Evolutionary conservation across 2,329 filamentous ascomycete species (phyloP), one percentile per base, ranked within the genome.

Genomic region (Phyllosticta citribraziliensis): DNA sequence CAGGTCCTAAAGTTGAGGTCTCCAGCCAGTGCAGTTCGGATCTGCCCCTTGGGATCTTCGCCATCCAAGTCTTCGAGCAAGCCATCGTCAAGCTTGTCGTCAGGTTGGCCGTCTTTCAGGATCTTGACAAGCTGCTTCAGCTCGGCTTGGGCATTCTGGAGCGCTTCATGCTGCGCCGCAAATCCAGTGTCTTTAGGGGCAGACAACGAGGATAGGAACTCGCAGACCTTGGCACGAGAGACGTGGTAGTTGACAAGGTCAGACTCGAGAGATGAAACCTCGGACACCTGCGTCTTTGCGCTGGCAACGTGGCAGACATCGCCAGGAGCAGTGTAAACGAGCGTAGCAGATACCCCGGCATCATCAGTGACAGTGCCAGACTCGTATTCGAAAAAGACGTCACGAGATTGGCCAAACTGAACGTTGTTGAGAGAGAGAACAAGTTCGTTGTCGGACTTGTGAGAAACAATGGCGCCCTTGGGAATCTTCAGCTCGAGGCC

Each of bases 381-480:
- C 6, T 55, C 40, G 30, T 27, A 35, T 10, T 50, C 35, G 6
- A 86, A 69, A 64, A 79, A 80, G 24, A 86, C 71, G 61, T 85
- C 82, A 2, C 83, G 77, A 0, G 82, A 79, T 62, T 86, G 84
- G n/a, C 82, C 83, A 60, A 82, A 86, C 63, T 84, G 83, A 0
- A 87, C 63, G 64, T 79, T 84, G 64, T 25, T 63, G 65, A 11
- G 58, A 69, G 62, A 10, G 19, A 64, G 63, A 5, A 66, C 66
- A 1, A 69, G 58, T 47, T 65, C 59, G 0, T 73, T 68, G 0
- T 67, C 57, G 14, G 75, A 63, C 20, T 72, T 68, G n/a, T 73
- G 22, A 9, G 55, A 20, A 14, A 30, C 11, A 14, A 11, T 47
- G n/a, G 51, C 25, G 3, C 47, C 35, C 2, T 70, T 60, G 4